Evolutionary conservation across 2,329 filamentous ascomycete genomes (phyloP).

Genomic region (Aspergillus ochraceus): DNA sequence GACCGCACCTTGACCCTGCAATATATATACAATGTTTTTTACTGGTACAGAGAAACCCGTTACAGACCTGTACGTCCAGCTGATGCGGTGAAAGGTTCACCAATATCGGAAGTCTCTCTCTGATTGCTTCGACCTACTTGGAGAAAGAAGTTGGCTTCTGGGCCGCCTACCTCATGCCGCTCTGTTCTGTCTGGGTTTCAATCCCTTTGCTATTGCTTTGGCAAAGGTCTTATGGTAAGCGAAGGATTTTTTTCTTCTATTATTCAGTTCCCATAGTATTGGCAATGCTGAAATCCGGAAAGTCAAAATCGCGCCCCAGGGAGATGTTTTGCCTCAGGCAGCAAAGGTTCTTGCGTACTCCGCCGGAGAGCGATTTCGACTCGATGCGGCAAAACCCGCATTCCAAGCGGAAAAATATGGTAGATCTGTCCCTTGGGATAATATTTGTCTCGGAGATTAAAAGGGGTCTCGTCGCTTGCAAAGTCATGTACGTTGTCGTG

Average conservation of each 20-base stretch:
- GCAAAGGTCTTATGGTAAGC: background rate
- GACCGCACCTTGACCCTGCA: slow-evolving; percentile 3
- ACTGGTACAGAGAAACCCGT: slow-evolving; percentile 1
- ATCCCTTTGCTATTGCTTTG: background rate
- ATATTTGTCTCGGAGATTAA: slow-evolving; percentile 2
- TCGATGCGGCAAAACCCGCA: slow-evolving; percentile 1
- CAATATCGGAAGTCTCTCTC: background rate
- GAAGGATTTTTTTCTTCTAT: background rate
- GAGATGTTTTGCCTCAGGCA: background rate
- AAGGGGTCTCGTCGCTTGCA: background rate
- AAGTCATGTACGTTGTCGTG: background rate
- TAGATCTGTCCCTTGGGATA: background rate
- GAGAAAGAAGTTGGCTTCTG: slow-evolving; percentile 8
- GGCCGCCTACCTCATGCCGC: slow-evolving; percentile 2
- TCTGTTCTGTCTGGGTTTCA: background rate
- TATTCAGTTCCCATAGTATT: background rate
- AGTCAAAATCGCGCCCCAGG: background rate
- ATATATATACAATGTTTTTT: slow-evolving; percentile 8
- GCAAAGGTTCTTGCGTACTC: slow-evolving; percentile 1
- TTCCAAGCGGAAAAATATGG: slow-evolving; percentile 1
- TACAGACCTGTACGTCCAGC: background rate
- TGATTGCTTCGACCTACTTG: slow-evolving; percentile 2
- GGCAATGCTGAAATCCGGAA: background rate
- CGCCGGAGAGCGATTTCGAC: background rate
- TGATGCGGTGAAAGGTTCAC: slow-evolving; percentile 1